Evolutionary conservation across 129 eudicot genomes (phyloP).

Genomic region (Rutidosis leptorrhynchoides): DNA sequence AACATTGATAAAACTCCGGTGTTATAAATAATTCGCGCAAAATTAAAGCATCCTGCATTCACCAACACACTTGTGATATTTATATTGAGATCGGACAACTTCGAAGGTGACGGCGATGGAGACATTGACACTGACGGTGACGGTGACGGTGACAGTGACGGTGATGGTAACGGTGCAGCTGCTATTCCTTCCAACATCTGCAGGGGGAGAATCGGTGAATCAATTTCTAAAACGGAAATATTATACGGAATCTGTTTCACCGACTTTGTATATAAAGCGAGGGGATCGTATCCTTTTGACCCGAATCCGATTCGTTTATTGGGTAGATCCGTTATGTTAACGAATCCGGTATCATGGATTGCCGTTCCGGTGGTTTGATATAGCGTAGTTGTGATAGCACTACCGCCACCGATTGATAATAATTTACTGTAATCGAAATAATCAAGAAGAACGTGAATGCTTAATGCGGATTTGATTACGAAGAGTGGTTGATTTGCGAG

Average conservation of each 20-base stretch:
- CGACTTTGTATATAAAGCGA: slow-evolving; percentile 41
- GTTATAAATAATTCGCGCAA: background rate
- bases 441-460: slow-evolving; percentile 72
- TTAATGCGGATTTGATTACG: slow-evolving; percentile 48
- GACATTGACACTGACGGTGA: too few species aligned
- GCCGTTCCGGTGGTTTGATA: slow-evolving; percentile 86
- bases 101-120: background rate
- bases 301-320: slow-evolving; percentile 75
- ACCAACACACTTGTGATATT: slow-evolving; percentile 3
- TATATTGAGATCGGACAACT: background rate
- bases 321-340: slow-evolving; percentile 70
- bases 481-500: slow-evolving; percentile 41
- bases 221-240: slow-evolving; percentile 70
- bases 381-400: slow-evolving; percentile 54
- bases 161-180: background rate
- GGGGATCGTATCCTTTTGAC: slow-evolving; percentile 53
- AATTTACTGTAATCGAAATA: slow-evolving; percentile 63
- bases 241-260: slow-evolving; percentile 58
- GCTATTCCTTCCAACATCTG: slow-evolving; percentile 43
- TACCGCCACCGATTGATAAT: slow-evolving; percentile 53
- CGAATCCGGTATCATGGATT: slow-evolving; percentile 40
- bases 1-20: background rate
- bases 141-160: too few species aligned
- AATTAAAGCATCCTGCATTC: background rate
- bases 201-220: slow-evolving; percentile 47